Evolutionary conservation across 345 rosid genomes (phyloP).

Genomic region (Cochlearia excelsa): DNA sequence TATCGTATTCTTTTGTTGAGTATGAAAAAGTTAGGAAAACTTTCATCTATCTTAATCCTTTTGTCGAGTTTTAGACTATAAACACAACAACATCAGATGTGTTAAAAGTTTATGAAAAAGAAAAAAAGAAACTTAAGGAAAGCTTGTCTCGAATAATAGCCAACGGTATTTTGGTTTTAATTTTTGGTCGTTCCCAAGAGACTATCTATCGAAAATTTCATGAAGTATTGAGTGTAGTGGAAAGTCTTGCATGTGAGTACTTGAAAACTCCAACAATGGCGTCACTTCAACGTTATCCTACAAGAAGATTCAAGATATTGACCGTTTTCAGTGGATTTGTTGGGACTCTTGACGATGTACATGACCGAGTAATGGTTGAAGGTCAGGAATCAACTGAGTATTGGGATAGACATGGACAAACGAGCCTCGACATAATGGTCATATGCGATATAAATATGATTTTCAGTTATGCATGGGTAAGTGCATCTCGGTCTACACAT

Average conservation of each 20-base stretch:
- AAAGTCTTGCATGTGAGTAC: neutral
- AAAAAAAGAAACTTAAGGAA: no score
- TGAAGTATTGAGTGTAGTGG: neutral
- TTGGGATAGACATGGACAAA: neutral
- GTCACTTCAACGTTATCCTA: slow-evolving; percentile 1
- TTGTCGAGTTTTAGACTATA: no score
- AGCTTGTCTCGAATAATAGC: neutral
- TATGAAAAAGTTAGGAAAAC: no score
- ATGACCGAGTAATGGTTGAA: neutral
- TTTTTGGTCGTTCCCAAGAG: neutral
- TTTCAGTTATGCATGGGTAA: slow-evolving; percentile 2
- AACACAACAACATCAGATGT: no score
- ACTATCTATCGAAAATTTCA: neutral
- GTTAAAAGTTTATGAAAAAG: no score
- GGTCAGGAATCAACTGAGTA: neutral
- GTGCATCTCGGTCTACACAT: neutral
- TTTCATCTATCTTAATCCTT: no score
- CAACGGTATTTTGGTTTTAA: neutral
- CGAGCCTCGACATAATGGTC: neutral
- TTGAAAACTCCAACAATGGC: neutral
- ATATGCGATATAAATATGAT: neutral
- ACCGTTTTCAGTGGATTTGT: neutral
- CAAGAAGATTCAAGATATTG: neutral
- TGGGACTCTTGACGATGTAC: neutral
- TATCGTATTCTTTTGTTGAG: no score